Conservation (phyloP, 805 yeast species). For the Zygoascus flipseniorum region DNA sequence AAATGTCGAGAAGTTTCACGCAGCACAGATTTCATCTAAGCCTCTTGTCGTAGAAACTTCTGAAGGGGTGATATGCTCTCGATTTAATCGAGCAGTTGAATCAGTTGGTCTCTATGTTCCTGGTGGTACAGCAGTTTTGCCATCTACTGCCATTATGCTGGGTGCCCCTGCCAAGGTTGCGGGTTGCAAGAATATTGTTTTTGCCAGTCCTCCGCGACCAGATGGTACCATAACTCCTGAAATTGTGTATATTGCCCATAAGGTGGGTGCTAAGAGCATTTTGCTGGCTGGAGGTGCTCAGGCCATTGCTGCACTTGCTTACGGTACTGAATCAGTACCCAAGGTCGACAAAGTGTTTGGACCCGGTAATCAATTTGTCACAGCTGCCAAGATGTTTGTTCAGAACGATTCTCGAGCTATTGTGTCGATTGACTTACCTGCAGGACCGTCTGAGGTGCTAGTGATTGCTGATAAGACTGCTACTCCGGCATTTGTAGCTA, state of each 20-base stretch:
- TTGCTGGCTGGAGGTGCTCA: constrained; percentile 99
- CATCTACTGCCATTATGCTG: constrained; percentile 95
- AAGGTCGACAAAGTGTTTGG: constrained; percentile 96
- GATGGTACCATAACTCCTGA: constrained; percentile 95
- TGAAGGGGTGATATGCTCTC: constrained; percentile 89
- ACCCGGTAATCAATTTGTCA: constrained; percentile 98
- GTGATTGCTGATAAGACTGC: constrained; percentile 84
- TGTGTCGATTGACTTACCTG: constrained; percentile 98
- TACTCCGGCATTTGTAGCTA: constrained; percentile 94
- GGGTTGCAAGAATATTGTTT: constrained; percentile 81
- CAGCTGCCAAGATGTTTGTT: constrained; percentile 97
- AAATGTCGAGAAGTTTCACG: constrained; percentile 86
- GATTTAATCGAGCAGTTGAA: constrained; percentile 92
- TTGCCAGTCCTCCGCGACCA: constrained; percentile 93
- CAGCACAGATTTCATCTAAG: constrained; percentile 57
- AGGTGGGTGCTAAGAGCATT: constrained; percentile 83
- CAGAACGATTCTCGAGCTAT: constrained; percentile 92
- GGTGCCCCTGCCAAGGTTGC: constrained; percentile 99
- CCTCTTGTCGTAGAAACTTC: constrained; percentile 83
- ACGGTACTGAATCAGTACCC: constrained; percentile 87
- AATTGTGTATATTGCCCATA: constrained; percentile 94
- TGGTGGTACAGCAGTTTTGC: constrained; percentile 97
- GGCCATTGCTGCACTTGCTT: constrained; percentile 98
- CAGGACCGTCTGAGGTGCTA: constrained; percentile 97
- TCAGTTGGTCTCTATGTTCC: constrained; percentile 94